These are phyloP conservation scores for Sergeia podlipaevii DNA, from an alignment of 208 protist genomes.

Conservation along the genomic window DNA sequence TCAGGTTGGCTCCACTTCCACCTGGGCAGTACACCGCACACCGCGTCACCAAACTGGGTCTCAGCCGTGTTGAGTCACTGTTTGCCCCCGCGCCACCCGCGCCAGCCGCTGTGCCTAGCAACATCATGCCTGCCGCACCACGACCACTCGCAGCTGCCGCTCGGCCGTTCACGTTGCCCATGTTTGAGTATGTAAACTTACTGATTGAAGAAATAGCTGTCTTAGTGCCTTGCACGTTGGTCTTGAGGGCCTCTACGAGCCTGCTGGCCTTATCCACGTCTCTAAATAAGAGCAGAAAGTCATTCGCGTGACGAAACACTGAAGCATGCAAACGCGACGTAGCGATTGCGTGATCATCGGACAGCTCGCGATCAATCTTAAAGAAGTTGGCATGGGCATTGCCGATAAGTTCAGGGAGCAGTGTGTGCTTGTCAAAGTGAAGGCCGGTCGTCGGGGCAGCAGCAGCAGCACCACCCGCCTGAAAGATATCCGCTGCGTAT, in stretches of 20 bases:
- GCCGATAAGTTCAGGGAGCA: constrained; percentile 50
- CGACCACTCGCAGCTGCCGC: not conserved
- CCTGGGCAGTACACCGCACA: too few species aligned
- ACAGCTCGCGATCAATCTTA: constrained; percentile 67
- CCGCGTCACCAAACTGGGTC: constrained; percentile 39
- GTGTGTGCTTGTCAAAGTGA: constrained; percentile 67
- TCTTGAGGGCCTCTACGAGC: constrained; percentile 76
- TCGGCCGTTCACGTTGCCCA: constrained; percentile 11
- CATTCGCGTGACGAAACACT: constrained; percentile 70
- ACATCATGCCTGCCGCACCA: not conserved
- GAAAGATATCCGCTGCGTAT: constrained; percentile 14
- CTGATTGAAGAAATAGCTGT: constrained; percentile 73
- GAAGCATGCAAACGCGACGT: constrained; percentile 53
- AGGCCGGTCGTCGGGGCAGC: constrained; percentile 4
- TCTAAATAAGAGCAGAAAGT: constrained; percentile 80
- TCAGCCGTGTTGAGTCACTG: not conserved
- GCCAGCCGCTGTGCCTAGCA: constrained; percentile 11
- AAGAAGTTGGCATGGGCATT: constrained; percentile 64
- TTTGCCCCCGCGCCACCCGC: constrained; percentile 4
- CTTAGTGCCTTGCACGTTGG: constrained; percentile 82
- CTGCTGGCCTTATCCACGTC: constrained; percentile 69
- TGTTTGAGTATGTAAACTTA: constrained; percentile 53
- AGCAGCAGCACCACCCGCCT: constrained; percentile 4
- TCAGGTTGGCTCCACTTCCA: too few species aligned
- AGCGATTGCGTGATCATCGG: constrained; percentile 66